phyloP scores from a whole-genome alignment of 2,329 filamentous ascomycete species.

The Neofusicoccum ribis region DNA sequence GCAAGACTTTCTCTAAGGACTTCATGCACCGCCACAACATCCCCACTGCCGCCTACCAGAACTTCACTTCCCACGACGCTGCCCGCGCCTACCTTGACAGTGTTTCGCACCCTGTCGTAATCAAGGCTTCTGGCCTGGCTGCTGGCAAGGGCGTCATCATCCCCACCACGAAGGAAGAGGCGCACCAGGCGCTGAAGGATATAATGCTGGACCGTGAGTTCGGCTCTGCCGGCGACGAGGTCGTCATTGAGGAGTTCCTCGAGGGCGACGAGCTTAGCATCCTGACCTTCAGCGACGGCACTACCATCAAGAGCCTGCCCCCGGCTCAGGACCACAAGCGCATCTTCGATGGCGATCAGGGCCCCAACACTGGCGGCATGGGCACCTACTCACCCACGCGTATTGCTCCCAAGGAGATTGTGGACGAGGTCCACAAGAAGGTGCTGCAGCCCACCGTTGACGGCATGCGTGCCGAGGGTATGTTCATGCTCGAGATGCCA shows the following conservation, averaged over 20 bases:
- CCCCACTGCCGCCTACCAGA: constrained; percentile 86
- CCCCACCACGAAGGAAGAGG: constrained; percentile 78
- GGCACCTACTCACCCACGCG: constrained; percentile 84
- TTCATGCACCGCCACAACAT: constrained; percentile 93
- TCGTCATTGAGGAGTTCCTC: constrained; percentile 93
- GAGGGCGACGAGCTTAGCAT: constrained; percentile 91
- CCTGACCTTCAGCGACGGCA: constrained; percentile 87
- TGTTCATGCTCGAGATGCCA: constrained; percentile 5
- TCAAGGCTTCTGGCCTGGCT: constrained; percentile 90
- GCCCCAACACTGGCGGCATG: constrained; percentile 96
- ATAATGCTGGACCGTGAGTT: constrained; percentile 92
- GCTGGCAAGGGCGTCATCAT: constrained; percentile 96
- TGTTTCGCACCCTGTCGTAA: constrained; percentile 57
- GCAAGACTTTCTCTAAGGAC: constrained; percentile 96
- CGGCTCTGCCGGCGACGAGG: constrained; percentile 80
- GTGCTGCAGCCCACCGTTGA: constrained; percentile 88
- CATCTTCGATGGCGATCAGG: constrained; percentile 84
- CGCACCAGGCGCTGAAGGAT: constrained; percentile 74
- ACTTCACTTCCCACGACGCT: constrained; percentile 75
- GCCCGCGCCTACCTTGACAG: constrained; percentile 68
- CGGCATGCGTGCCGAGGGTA: constrained; percentile 79
- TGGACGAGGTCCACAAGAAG: constrained; percentile 74
- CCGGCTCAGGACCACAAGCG: constrained; percentile 97
- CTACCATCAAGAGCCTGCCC: constrained; percentile 77
- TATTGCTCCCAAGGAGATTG: constrained; percentile 58